A percentile compares a stretch with the other conserved stretches of the same genome.
Evolutionary conservation across 306 rosid species (phyloP).

Genomic region (Vicia villosa): DNA sequence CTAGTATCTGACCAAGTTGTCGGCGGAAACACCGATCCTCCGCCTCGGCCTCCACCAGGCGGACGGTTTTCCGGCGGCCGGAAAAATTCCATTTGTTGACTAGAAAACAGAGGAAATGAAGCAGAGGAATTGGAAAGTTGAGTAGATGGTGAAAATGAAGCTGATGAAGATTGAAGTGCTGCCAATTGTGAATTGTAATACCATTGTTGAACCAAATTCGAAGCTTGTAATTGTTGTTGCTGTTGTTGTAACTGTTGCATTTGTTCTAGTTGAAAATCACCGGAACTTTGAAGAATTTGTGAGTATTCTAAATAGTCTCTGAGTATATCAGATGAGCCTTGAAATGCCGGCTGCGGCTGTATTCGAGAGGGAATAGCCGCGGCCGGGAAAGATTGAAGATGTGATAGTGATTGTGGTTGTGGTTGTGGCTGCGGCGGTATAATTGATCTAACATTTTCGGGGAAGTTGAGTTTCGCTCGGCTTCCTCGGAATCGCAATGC

Average conservation of each 20-base stretch:
- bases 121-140: conserved; percentile 60
- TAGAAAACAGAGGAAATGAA: conserved; percentile 61
- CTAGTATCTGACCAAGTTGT: conserved; percentile 70
- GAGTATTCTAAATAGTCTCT: conserved; percentile 74
- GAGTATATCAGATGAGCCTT: conserved; percentile 38
- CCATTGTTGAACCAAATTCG: conserved; percentile 60
- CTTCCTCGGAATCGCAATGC: conserved; percentile 91
- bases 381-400: conserved; percentile 33
- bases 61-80: conserved; percentile 46
- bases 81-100: conserved; percentile 47
- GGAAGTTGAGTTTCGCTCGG: conserved; percentile 93
- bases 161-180: conserved; percentile 46
- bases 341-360: conserved; percentile 27
- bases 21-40: conserved; percentile 36
- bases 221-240: conserved; percentile 21
- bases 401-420: background rate
- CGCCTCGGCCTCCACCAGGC: conserved; percentile 21
- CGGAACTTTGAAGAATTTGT: conserved; percentile 69
- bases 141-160: conserved; percentile 38
- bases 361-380: background rate
- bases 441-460: conserved; percentile 69
- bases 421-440: conserved; percentile 45
- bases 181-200: conserved; percentile 57
- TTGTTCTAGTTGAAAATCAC: conserved; percentile 44
- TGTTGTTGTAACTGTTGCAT: conserved; percentile 21